Percentiles rank a stretch among this genome's conserved stretches.
phyloP scores from a whole-genome alignment of 2,329 filamentous ascomycete species.

The Dactylellina cionopaga region DNA sequence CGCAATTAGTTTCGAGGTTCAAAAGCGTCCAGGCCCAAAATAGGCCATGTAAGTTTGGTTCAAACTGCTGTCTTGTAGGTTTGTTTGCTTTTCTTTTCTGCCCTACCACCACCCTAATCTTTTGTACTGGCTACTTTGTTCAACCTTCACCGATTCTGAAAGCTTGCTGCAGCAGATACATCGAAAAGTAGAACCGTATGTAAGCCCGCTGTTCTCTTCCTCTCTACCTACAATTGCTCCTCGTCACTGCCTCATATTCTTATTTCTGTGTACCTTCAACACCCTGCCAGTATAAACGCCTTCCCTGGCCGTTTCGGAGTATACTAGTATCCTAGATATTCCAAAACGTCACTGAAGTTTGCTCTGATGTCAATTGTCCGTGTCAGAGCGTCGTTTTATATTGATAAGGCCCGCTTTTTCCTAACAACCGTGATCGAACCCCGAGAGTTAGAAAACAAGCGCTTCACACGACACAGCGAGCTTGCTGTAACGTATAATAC shows the following conservation, averaged over 20 bases:
- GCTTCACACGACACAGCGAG: too few relatives aligned
- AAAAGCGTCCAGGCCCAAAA: slow-evolving; percentile 38
- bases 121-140: neutral
- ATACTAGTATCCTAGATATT: too few relatives aligned
- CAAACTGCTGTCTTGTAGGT: slow-evolving; percentile 1
- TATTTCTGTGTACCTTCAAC: neutral
- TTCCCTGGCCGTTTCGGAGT: slow-evolving; percentile 1
- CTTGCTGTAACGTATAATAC: too few relatives aligned
- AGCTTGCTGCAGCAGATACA: slow-evolving; percentile 8
- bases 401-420: slow-evolving; percentile 12
- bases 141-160: neutral
- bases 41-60: slow-evolving; percentile 24
- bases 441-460: neutral
- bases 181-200: slow-evolving; percentile 9
- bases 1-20: slow-evolving; percentile 38
- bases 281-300: neutral
- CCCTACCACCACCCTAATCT: slow-evolving; percentile 8
- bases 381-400: slow-evolving; percentile 43
- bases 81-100: slow-evolving; percentile 38
- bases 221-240: neutral
- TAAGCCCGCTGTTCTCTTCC: slow-evolving; percentile 18
- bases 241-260: neutral
- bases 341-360: slow-evolving; percentile 21
- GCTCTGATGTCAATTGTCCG: slow-evolving; percentile 15
- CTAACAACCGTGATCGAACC: slow-evolving; percentile 15